Conservation (phyloP, 2,329 filamentous ascomycete species). For the Rachicladosporium sp. region DNA sequence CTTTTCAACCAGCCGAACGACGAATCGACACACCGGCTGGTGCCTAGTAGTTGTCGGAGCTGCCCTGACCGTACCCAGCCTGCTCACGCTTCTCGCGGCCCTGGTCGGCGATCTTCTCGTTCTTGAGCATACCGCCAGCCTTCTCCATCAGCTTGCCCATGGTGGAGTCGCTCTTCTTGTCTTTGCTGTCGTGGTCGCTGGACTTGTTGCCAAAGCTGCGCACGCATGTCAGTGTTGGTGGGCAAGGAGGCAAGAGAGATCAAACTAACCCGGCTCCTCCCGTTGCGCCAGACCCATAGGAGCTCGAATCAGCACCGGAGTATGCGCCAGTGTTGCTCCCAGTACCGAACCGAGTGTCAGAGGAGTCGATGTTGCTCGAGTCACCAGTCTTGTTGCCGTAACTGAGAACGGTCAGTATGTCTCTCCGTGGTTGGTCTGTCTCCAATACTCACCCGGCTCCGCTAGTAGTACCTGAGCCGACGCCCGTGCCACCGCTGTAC, state of each 20-base stretch:
- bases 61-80: constrained; percentile 6
- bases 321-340: constrained; percentile 1
- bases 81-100: constrained; percentile 39
- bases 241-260: constrained; percentile 3
- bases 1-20: too few species aligned
- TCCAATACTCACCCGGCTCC: neutral
- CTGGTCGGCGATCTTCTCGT: constrained; percentile 35
- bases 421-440: constrained; percentile 1
- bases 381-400: constrained; percentile 24
- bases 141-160: constrained; percentile 49
- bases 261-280: neutral
- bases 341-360: neutral
- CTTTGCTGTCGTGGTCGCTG: constrained; percentile 2
- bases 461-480: too few species aligned
- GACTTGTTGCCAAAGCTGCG: constrained; percentile 4
- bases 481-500: neutral
- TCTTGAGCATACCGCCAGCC: constrained; percentile 39
- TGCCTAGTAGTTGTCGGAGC: neutral
- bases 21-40: too few species aligned
- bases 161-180: constrained; percentile 30
- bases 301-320: constrained; percentile 4
- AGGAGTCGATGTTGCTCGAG: too few species aligned
- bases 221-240: constrained; percentile 1
- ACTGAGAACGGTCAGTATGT: too few species aligned
- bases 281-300: neutral